Percentiles rank a stretch among this genome's conserved stretches.
These are phyloP conservation scores for Teunomyces kruisii DNA, from an alignment of 805 yeast species.

Conservation along the genomic window DNA sequence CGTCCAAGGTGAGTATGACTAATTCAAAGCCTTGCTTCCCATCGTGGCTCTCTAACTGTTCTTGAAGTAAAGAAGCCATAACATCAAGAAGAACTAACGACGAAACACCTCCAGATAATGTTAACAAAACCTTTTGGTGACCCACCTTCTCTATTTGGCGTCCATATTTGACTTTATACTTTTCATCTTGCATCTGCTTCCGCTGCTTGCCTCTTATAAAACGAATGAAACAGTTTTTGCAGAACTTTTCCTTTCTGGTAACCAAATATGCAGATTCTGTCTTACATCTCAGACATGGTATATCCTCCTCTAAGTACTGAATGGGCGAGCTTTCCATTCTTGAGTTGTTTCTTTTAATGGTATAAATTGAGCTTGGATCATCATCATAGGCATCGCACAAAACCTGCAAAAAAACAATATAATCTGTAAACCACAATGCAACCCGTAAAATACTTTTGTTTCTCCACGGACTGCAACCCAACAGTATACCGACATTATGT, in stretches of 20 bases:
- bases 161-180: conserved; percentile 68
- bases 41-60: conserved; percentile 60
- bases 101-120: conserved; percentile 66
- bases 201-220: conserved; percentile 80
- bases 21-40: conserved; percentile 70
- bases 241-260: conserved; percentile 65
- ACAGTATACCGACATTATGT: background rate
- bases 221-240: conserved; percentile 64
- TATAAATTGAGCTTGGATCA: background rate
- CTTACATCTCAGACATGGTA: conserved; percentile 52
- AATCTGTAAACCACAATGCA: background rate
- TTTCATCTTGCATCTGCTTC: conserved; percentile 70
- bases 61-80: conserved; percentile 55
- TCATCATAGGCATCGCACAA: background rate
- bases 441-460: background rate
- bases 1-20: conserved; percentile 50
- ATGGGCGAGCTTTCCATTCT: conserved; percentile 9
- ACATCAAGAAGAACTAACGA: conserved; percentile 72
- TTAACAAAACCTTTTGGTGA: conserved; percentile 50
- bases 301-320: conserved; percentile 17
- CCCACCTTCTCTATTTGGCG: conserved; percentile 31
- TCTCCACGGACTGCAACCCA: background rate
- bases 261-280: conserved; percentile 38
- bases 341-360: background rate
- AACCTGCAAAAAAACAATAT: background rate